A percentile compares a stretch with the other conserved stretches of the same genome.
Conservation (phyloP, 2,329 filamentous ascomycete species). For the Ceratocystiopsis brevicomis region DNA sequence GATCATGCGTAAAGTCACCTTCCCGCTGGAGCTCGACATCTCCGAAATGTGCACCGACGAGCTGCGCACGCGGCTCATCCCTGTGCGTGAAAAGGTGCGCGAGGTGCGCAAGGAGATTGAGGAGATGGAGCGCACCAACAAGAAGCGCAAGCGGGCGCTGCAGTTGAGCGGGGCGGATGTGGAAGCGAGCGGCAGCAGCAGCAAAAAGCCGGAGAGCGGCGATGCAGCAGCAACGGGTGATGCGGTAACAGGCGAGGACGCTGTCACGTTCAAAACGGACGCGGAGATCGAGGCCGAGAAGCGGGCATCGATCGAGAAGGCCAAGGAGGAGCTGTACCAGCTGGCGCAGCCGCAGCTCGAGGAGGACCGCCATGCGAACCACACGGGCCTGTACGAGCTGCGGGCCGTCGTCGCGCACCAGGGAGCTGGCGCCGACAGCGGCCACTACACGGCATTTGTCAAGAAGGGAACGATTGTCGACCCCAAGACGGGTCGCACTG, state of each 20-base stretch:
- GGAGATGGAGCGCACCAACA: constrained; percentile 77
- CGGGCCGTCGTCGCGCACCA: constrained; percentile 91
- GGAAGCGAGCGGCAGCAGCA: neutral
- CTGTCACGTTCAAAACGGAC: constrained; percentile 75
- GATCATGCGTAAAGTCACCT: constrained; percentile 97
- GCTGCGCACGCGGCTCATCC: constrained; percentile 62
- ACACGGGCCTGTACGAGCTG: constrained; percentile 87
- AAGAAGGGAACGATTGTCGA: constrained; percentile 70
- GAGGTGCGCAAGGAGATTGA: constrained; percentile 90
- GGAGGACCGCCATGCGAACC: constrained; percentile 68
- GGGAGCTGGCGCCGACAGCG: constrained; percentile 88
- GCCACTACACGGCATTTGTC: constrained; percentile 94
- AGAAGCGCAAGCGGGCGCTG: constrained; percentile 59
- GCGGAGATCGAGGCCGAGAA: constrained; percentile 80
- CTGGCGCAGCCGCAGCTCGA: constrained; percentile 58
- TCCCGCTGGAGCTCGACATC: constrained; percentile 79
- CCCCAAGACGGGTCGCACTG: constrained; percentile 55
- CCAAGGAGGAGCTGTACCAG: constrained; percentile 73
- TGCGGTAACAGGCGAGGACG: constrained; percentile 25
- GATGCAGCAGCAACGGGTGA: too few relatives aligned
- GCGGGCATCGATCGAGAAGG: constrained; percentile 50
- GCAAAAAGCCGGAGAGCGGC: constrained; percentile 21
- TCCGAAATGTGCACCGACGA: constrained; percentile 93
- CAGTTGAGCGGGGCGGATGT: constrained; percentile 18
- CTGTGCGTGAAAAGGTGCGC: constrained; percentile 88